Evolutionary conservation across 306 rosid species (phyloP).

Genomic region (Datisca glomerata): DNA sequence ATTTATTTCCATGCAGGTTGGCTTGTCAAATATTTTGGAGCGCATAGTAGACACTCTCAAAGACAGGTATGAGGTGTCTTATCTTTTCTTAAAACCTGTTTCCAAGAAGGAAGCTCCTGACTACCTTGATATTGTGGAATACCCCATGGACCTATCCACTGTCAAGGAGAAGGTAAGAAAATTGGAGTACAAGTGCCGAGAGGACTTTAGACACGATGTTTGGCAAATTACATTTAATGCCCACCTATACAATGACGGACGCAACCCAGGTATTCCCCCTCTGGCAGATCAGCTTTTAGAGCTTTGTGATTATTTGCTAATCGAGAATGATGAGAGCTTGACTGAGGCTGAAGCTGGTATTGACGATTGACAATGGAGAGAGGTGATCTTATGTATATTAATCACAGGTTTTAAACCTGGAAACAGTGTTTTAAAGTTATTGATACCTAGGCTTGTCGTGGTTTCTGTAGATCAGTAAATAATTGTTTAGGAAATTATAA

Average conservation of each 20-base stretch:
- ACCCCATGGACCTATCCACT: constrained; percentile 87
- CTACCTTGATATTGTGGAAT: constrained; percentile 60
- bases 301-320: constrained; percentile 72
- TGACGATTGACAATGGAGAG: no score
- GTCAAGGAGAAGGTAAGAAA: constrained; percentile 74
- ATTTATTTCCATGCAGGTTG: constrained; percentile 48
- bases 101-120: constrained; percentile 92
- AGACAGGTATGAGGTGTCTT: constrained; percentile 49
- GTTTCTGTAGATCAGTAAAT: no score
- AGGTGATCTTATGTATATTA: no score
- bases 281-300: constrained; percentile 82
- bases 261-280: constrained; percentile 92
- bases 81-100: constrained; percentile 76
- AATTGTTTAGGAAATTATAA: no score
- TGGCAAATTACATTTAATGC: constrained; percentile 83
- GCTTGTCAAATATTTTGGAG: constrained; percentile 95
- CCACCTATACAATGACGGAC: constrained; percentile 67
- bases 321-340: constrained; percentile 61
- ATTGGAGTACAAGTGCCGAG: constrained; percentile 84
- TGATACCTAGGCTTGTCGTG: no score
- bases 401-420: no score
- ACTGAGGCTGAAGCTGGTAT: constrained; percentile 90
- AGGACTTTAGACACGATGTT: constrained; percentile 75
- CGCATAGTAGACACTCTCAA: constrained; percentile 58
- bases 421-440: no score